Conservation (phyloP, 805 yeast species). For the Starmerella khaoyaiensis region DNA sequence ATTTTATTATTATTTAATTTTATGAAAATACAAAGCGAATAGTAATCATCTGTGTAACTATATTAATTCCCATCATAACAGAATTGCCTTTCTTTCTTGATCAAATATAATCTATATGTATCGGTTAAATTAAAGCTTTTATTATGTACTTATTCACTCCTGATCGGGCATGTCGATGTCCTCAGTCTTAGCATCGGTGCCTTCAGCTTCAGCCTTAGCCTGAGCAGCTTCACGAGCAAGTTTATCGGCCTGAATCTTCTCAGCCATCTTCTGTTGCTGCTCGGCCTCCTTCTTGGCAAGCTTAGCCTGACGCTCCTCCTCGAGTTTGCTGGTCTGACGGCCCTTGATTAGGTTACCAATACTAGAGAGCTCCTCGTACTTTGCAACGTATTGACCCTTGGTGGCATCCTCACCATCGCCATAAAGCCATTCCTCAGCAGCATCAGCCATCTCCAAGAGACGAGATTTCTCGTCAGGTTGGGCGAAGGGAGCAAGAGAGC, state of each 20-base stretch:
- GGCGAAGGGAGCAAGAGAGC: slow-evolving; percentile 76
- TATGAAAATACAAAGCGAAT: neutral
- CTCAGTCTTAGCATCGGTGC: slow-evolving; percentile 22
- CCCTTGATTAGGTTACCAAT: slow-evolving; percentile 92
- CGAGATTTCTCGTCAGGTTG: slow-evolving; percentile 78
- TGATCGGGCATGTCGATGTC: slow-evolving; percentile 22
- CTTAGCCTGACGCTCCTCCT: slow-evolving; percentile 82
- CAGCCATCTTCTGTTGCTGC: slow-evolving; percentile 71
- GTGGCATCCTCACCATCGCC: slow-evolving; percentile 94
- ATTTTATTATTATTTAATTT: neutral
- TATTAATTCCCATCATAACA: no score
- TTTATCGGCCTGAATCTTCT: slow-evolving; percentile 68
- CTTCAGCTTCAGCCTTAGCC: slow-evolving; percentile 29
- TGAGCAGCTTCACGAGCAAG: slow-evolving; percentile 37
- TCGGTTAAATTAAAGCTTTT: neutral
- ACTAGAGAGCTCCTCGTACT: slow-evolving; percentile 91
- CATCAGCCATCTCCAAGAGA: slow-evolving; percentile 56
- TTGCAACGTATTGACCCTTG: slow-evolving; percentile 94
- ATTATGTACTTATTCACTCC: slow-evolving; percentile 2
- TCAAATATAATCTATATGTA: no score
- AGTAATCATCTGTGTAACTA: no score
- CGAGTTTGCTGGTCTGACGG: slow-evolving; percentile 85
- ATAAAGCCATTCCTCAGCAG: slow-evolving; percentile 96
- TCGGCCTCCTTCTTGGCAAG: slow-evolving; percentile 80
- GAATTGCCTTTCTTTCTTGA: no score